Conservation (phyloP, 371 early-diverging fungal genomes). For the Apophysomyces elegans region DNA sequence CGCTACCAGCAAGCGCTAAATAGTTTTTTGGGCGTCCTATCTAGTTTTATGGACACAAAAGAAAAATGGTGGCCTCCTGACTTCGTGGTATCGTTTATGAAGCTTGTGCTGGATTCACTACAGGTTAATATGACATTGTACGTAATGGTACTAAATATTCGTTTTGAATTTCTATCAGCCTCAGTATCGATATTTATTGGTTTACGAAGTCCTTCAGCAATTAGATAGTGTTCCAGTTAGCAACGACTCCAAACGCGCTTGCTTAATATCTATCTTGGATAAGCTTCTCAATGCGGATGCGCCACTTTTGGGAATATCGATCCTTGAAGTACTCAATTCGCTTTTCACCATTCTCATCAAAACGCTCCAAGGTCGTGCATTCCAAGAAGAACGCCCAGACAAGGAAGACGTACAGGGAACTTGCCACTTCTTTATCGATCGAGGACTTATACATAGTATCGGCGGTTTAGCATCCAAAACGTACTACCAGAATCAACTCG, state of each 20-base stretch:
- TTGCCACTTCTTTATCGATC: conserved; percentile 50
- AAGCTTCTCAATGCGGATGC: conserved; percentile 57
- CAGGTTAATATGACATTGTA: conserved; percentile 35
- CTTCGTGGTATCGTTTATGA: conserved; percentile 57
- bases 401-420: conserved; percentile 18
- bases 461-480: conserved; percentile 79
- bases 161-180: conserved; percentile 31
- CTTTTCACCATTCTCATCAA: conserved; percentile 67
- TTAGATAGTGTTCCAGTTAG: conserved; percentile 46
- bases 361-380: conserved; percentile 31
- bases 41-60: conserved; percentile 60
- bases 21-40: background rate
- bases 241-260: conserved; percentile 51
- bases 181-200: conserved; percentile 70
- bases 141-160: no score
- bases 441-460: conserved; percentile 59
- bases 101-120: conserved; percentile 57
- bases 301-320: conserved; percentile 77
- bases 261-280: conserved; percentile 62
- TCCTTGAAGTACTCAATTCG: conserved; percentile 82
- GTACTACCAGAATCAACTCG: conserved; percentile 83
- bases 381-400: conserved; percentile 12
- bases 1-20: no score
- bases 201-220: conserved; percentile 65
- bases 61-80: conserved; percentile 62